Evolutionary conservation across 352 stramenopile species (phyloP).

Genomic region (Phytopythium litorale): DNA sequence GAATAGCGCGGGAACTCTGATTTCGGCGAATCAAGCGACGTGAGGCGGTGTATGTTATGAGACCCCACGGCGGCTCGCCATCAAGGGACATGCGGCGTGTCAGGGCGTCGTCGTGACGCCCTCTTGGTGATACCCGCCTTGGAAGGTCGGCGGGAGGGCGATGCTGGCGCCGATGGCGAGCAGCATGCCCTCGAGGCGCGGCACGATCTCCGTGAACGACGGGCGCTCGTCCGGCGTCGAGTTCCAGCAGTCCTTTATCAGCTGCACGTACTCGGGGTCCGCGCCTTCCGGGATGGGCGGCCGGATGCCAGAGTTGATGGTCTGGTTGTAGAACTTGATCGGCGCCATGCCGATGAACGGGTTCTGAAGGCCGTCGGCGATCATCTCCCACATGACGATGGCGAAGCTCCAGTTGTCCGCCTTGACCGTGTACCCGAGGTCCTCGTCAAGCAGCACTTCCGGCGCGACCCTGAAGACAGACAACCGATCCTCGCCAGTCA

Average conservation of each 20-base stretch:
- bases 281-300: conserved; percentile 64
- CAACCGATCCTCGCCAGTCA: not conserved
- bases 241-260: conserved; percentile 84
- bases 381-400: conserved; percentile 91
- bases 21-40: not conserved
- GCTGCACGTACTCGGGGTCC: conserved; percentile 65
- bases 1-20: not conserved
- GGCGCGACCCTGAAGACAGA: conserved; percentile 63
- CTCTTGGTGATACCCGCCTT: conserved; percentile 75
- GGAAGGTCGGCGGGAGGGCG: conserved; percentile 79
- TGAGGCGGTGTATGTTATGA: not conserved
- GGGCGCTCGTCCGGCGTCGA: conserved; percentile 69
- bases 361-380: conserved; percentile 74
- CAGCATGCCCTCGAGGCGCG: conserved; percentile 69
- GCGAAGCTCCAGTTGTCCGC: conserved; percentile 90
- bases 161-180: conserved; percentile 72
- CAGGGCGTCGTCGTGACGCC: conserved; percentile 21
- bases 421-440: conserved; percentile 87
- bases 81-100: not conserved
- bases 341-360: conserved; percentile 88
- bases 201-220: conserved; percentile 75
- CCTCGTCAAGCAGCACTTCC: conserved; percentile 86
- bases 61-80: not conserved
- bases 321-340: conserved; percentile 91
- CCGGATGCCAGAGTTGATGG: conserved; percentile 69